Base-by-base conservation (phyloP, 2,329 filamentous ascomycete species). In the Macroventuria anomochaeta region DNA sequence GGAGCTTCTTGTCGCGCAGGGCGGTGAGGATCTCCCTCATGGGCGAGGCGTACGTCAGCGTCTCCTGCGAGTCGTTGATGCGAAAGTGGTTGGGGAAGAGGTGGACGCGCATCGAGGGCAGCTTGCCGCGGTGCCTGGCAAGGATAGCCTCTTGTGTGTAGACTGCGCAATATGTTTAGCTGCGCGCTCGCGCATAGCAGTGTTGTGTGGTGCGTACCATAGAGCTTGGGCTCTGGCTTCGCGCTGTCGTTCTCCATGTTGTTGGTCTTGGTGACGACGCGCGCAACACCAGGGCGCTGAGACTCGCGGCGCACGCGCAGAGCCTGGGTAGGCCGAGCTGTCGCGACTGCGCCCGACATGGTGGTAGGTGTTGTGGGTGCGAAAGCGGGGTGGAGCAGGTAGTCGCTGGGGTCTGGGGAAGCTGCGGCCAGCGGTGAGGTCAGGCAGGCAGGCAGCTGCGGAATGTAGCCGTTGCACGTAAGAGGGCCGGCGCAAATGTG, bases 21-120 rank as follows among this genome's bases (percentile, higher is more conserved):
- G 96, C 92, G 62, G 96, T 87, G 31, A 97, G 80, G 42, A 90
- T 80, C 63, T 90, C 76, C 64, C 84, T 86, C 93, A 97, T 97
- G 20, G 95, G 92, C 17, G 92, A 96, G 67, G 91, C 90, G 75
- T 97, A 97, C 5, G 85, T 83, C 66, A 96, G 97, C 70, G 90
- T 93, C 68, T 93, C 90, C 74, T 96, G 92, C 75, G 97, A 93
- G 66, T 92, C 87, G 64, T 97, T 93, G 76, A 99, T 57, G 53
- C 72, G 69, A 71, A 96, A 97, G 75, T 96, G 88, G 4, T 85
- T 91, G 8, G 87, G 83, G 70, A 97, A 88, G 26, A 99, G 80
- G 72, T 97, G 93, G 20, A 99, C 80, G 43, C 93, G 86, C 20
- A 99, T 80, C 3, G 93, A 97, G 0, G 95, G 93, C 7, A 88